Base-by-base conservation (phyloP, 2,329 filamentous ascomycete genomes). In the Xylaria polymorpha region DNA sequence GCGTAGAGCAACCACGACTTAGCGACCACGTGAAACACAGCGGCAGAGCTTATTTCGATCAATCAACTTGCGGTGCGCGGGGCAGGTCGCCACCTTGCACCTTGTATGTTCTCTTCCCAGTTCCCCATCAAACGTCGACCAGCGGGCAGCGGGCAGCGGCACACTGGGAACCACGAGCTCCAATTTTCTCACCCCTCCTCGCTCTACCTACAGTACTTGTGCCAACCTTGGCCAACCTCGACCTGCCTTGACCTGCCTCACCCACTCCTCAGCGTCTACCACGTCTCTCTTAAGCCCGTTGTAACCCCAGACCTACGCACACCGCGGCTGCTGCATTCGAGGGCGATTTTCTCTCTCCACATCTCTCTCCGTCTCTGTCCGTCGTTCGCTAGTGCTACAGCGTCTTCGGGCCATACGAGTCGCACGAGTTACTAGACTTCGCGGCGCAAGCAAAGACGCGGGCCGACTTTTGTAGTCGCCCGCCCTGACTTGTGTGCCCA, bases 101-200 rank as follows among this genome's bases (percentile, higher is more conserved):
- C 48, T 32, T 51, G 22, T 29, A n/a, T 51, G 15, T 2, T n/a
- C 25, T 10, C 15, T 32, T 51, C 15, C 48, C 20, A 35, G 22
- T 29, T 35, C 39, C 1, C 37, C 35, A 41, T 35, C 20, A 56
- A 56, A 3, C 12, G 10, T 51, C 25, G 48, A 37, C 32, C n/a
- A 14, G 1, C 20, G 32, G 58, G 25, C 25, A 29, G 4, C 25
- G 25, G 25, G 25, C 25, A 29, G 4, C 25, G 25, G 25, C 25
- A 63, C 46, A 61, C 56, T 61, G 39, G 60, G 61, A 43, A 70
- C 57, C 58, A 66, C 64, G 63, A 67, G 67, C 70, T 65, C 70
- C 70, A 71, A 48, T 71, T 70, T 71, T 71, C 67, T 66, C 70
- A 66, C 67, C 67, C 67, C 69, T 69, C 64, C 64, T 61, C 50